Evolutionary conservation across 2,329 filamentous ascomycete genomes (phyloP), one percentile per base, ranked within the genome.

Genomic region (Fusarium heterosporum): DNA sequence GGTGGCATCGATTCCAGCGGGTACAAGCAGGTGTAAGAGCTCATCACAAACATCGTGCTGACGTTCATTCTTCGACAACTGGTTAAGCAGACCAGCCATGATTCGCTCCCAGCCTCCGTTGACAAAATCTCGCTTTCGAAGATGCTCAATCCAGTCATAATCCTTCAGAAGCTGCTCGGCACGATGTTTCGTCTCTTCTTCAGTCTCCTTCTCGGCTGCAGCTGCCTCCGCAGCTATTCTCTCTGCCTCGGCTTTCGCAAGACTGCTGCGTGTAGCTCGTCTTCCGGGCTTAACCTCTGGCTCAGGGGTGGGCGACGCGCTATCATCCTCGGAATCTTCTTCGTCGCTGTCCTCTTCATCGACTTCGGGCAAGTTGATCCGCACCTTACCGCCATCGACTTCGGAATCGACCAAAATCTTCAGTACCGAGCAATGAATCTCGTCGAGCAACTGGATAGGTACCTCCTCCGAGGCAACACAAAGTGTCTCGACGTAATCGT

Each of bases 41-140:
- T 91, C 87, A 68, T 97, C 93, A 75, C 93, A 97, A 22, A 80
- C 77, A n/a, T 86, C 82, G 62, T 91, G 87, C 55, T 90, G 85
- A 11, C 89, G 84, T 45, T 91, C 89, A 47, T 89, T 88, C 74
- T 91, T 90, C 4, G 93, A 96, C 6, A 98, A 81, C 70, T 96
- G 93, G 76, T 97, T 85, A 16, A 99, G 79, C 16, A 98, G 82
- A 8, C 94, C 96, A 41, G 97, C 89, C 74, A 98, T 85, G 65
- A 97, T 95, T 63, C 93, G 79, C 78, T 97, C 89, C 96, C 96
- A 99, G 19, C 93, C 93, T 55, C 95, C 96, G 42, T 95, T 87
- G 66, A 87, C 84, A 75, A 98, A 97, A 69, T 97, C 90, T 43
- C 95, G 90, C 72, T 91, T 91, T 66, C 89, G 89, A 22, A 97